A percentile compares a stretch with the other conserved stretches of the same genome.
These are phyloP conservation scores for Tripidium arundinaceum DNA, from an alignment of 202 grass and related monocot genomes.

Conservation along the genomic window DNA sequence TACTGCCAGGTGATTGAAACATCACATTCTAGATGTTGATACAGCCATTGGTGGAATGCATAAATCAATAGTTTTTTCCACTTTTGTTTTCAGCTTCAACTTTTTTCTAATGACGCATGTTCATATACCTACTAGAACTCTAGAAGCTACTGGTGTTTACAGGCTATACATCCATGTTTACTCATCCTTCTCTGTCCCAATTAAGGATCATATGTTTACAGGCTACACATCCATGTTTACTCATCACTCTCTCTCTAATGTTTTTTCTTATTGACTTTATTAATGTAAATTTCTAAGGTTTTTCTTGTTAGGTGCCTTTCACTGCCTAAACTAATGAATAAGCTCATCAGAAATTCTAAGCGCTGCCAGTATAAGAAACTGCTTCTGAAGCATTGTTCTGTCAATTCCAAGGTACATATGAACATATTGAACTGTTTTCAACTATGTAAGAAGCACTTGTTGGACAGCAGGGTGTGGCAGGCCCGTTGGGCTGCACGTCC, in stretches of 20 bases:
- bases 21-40: background rate
- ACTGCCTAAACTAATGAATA: conserved; percentile 44
- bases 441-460: conserved; percentile 11
- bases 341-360: conserved; percentile 54
- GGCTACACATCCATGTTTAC: background rate
- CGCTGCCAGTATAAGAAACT: conserved; percentile 61
- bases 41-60: background rate
- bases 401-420: conserved; percentile 28
- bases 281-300: conserved; percentile 4
- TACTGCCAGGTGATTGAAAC: background rate
- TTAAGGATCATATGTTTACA: background rate
- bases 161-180: background rate
- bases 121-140: background rate
- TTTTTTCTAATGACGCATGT: background rate
- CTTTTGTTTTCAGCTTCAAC: conserved; percentile 1
- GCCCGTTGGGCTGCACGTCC: background rate
- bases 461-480: background rate
- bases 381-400: conserved; percentile 52
- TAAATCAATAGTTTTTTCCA: background rate
- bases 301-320: conserved; percentile 32
- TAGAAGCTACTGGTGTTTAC: background rate
- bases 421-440: conserved; percentile 8
- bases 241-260: background rate
- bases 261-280: background rate
- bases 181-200: background rate